These are phyloP conservation scores for Trichoderma harzianum DNA, from an alignment of 2,329 filamentous ascomycete species.

Conservation along the genomic window DNA sequence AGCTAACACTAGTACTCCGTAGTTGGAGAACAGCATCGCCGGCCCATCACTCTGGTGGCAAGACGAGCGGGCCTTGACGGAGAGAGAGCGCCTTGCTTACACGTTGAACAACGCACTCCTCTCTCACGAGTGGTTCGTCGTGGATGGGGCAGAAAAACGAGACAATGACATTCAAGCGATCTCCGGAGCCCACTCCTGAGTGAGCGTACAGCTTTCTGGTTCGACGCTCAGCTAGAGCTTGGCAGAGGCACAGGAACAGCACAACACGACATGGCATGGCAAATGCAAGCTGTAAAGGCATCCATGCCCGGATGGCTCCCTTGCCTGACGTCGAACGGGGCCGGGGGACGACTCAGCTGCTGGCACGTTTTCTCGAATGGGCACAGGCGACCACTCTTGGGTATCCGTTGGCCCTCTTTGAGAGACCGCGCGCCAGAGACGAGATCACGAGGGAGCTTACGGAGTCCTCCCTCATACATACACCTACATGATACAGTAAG, in stretches of 20 bases:
- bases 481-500: constrained; percentile 10
- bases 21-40: constrained; percentile 10
- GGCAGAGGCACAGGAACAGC: constrained; percentile 12
- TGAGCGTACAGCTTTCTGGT: neutral
- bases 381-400: neutral
- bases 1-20: constrained; percentile 18
- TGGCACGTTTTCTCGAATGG: constrained; percentile 9
- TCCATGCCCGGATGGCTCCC: neutral
- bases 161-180: constrained; percentile 4
- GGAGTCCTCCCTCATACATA: neutral
- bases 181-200: neutral
- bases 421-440: neutral
- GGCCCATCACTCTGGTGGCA: constrained; percentile 10
- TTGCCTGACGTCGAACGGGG: constrained; percentile 1
- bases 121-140: constrained; percentile 11
- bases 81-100: constrained; percentile 6
- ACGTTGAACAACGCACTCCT: constrained; percentile 9
- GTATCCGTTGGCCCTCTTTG: neutral
- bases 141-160: constrained; percentile 8
- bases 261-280: constrained; percentile 8
- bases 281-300: constrained; percentile 15
- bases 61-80: constrained; percentile 13
- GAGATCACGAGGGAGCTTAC: constrained; percentile 14
- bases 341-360: constrained; percentile 8
- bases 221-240: constrained; percentile 4